These are phyloP conservation scores for Arachis hypogaea DNA, from an alignment of 306 rosid species.

Conservation along the genomic window DNA sequence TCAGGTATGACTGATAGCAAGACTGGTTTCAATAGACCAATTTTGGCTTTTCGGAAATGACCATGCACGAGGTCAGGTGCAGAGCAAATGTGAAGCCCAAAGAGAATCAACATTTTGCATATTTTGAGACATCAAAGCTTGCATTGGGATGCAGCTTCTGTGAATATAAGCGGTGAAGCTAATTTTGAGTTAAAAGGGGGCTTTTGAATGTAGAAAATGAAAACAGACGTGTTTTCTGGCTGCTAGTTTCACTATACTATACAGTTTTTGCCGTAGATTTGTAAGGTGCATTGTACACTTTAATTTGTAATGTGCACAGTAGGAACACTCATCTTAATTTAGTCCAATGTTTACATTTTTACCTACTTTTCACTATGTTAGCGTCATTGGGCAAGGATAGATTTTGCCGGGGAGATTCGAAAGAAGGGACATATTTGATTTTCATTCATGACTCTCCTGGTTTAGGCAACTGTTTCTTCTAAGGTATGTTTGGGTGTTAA, in stretches of 20 bases:
- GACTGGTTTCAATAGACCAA: conserved; percentile 86
- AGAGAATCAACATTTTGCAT: conserved; percentile 4
- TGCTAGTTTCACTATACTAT: neutral
- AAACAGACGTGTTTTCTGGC: conserved; percentile 28
- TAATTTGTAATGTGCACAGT: too few relatives aligned
- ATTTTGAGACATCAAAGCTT: conserved; percentile 30
- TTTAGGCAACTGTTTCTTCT: neutral
- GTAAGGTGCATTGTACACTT: too few relatives aligned
- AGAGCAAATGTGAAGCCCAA: neutral
- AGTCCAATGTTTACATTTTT: neutral
- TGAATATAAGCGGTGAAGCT: conserved; percentile 12
- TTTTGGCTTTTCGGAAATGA: conserved; percentile 75
- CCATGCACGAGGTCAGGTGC: conserved; percentile 18
- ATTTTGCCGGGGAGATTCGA: neutral
- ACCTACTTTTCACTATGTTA: conserved; percentile 10
- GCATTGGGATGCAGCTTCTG: conserved; percentile 13
- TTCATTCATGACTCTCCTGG: neutral
- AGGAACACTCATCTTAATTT: neutral
- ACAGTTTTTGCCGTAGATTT: too few relatives aligned
- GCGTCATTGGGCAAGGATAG: neutral
- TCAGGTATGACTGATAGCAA: conserved; percentile 59
- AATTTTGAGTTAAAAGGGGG: conserved; percentile 6
- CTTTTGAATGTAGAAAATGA: conserved; percentile 30
- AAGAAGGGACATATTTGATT: neutral
- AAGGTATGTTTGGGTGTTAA: neutral